Evolutionary conservation across 164 flowering plant species (phyloP).

Genomic region (Vitis rotundifolia): DNA sequence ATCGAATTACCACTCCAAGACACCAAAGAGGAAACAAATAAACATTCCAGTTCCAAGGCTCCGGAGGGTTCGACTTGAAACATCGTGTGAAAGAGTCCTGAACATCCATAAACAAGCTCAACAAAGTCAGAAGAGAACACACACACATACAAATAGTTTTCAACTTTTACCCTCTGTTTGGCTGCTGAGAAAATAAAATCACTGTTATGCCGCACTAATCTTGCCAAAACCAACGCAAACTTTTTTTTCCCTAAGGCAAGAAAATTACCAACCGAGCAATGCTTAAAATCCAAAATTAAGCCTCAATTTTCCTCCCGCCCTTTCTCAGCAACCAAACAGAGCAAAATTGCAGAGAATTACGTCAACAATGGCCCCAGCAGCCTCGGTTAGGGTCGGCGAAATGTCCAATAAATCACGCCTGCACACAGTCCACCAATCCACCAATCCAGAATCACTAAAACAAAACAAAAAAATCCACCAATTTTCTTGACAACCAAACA

Average conservation of each 20-base stretch:
- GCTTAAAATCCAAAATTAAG: too few relatives aligned
- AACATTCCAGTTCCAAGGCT: slow-evolving; percentile 97
- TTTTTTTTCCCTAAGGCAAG: too few relatives aligned
- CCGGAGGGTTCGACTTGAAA: slow-evolving; percentile 98
- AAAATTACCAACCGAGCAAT: too few relatives aligned
- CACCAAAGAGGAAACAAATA: slow-evolving; percentile 97
- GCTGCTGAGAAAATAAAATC: too few relatives aligned
- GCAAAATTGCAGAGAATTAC: slow-evolving; percentile 35
- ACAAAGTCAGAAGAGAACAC: too few relatives aligned
- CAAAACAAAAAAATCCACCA: neutral
- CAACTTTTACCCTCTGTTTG: too few relatives aligned
- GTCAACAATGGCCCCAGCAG: slow-evolving; percentile 94
- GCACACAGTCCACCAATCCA: slow-evolving; percentile 2
- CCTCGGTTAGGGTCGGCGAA: slow-evolving; percentile 84
- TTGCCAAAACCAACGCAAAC: too few relatives aligned
- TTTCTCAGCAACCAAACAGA: neutral
- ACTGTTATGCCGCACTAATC: too few relatives aligned
- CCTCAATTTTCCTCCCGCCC: too few relatives aligned
- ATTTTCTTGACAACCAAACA: neutral
- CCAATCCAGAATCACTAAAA: neutral
- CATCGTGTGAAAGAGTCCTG: slow-evolving; percentile 98
- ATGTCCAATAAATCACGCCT: slow-evolving; percentile 93
- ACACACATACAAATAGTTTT: too few relatives aligned
- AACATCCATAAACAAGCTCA: slow-evolving; percentile 3
- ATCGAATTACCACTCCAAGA: slow-evolving; percentile 75